Base-by-base conservation (phyloP, 306 rosid species). In the Astragalus membranaceus region DNA sequence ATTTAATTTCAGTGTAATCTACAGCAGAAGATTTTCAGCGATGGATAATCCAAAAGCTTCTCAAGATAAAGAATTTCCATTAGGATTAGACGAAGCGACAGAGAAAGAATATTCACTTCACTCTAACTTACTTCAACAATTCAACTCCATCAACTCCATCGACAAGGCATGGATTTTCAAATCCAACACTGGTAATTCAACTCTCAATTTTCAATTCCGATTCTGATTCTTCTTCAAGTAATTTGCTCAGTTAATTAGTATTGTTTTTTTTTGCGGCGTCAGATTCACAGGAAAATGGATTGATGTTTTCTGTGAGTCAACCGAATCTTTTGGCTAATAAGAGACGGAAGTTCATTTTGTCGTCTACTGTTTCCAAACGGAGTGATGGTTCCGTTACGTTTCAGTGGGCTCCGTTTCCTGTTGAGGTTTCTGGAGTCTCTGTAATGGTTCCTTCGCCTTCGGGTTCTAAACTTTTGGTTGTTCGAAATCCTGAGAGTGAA, bases 151-250 rank as follows among this genome's bases (percentile, higher is more conserved):
- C 65, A 75, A 92, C 64, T 67, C 67, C 80, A 79, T 90, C 77
- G 95, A 94, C 76, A 88, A 85, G 47, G 95, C 97, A 13, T 90
- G 97, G 97, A 49, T 83, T 68, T 85, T 92, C 66, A 85, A 90
- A 26, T 73, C 96, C 55, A 75, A 75, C 13, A 48, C 43, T 23
- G 88, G 92, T 92, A 65, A 65, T 0, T 62, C 35, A 10, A 61
- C 14, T 15, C n/a, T 6, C 8, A 17, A 3, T 42, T 39, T 37
- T 13, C 6, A 63, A 42, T 42, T 42, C 0, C 14, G 51, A 23
- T 60, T 35, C 5, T 3, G 8, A 35, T 35, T 58, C 0, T 61
- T 6, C 8, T 52, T n/a, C n/a, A n/a, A n/a, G n/a, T n/a, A n/a
- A n/a, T n/a, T 54, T 3, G 26, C 10, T 64, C 10, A 10, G 3